Conservation (phyloP, 2,329 filamentous ascomycete genomes). For the Raffaelea albimanens region DNA sequence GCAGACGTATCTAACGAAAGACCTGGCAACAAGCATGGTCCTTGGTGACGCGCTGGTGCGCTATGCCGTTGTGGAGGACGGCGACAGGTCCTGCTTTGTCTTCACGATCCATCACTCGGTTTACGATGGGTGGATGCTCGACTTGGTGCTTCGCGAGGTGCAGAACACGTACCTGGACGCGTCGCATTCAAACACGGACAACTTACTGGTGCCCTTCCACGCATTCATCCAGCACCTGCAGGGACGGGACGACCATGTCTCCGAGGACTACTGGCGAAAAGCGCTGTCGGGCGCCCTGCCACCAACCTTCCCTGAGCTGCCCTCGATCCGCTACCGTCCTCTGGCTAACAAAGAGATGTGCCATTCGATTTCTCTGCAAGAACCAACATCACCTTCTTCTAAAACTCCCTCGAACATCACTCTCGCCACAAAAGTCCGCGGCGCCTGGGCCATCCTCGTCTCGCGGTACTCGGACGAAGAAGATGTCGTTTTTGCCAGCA, state of each 20-base stretch:
- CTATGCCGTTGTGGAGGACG: conserved; percentile 30
- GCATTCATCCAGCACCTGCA: conserved; percentile 32
- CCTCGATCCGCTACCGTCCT: not conserved
- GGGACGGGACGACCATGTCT: no score
- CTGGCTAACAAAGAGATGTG: no score
- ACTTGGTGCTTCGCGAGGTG: conserved; percentile 24
- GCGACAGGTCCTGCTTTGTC: conserved; percentile 33
- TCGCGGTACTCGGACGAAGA: no score
- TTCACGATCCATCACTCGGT: conserved; percentile 46
- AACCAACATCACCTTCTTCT: no score
- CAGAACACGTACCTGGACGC: not conserved
- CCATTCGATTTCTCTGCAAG: no score
- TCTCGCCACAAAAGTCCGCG: no score
- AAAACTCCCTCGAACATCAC: no score
- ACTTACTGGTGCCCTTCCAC: not conserved
- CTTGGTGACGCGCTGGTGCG: conserved; percentile 36
- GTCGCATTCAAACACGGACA: not conserved
- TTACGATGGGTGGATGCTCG: conserved; percentile 49
- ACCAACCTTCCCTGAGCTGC: not conserved
- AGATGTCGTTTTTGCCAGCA: no score
- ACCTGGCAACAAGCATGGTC: conserved; percentile 11
- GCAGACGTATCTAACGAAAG: not conserved
- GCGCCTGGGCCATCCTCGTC: no score
- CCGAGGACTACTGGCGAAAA: no score
- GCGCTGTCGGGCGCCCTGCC: no score